phyloP scores from a whole-genome alignment of 2,329 filamentous ascomycete genomes.

The Parascedosporium putredinis region DNA sequence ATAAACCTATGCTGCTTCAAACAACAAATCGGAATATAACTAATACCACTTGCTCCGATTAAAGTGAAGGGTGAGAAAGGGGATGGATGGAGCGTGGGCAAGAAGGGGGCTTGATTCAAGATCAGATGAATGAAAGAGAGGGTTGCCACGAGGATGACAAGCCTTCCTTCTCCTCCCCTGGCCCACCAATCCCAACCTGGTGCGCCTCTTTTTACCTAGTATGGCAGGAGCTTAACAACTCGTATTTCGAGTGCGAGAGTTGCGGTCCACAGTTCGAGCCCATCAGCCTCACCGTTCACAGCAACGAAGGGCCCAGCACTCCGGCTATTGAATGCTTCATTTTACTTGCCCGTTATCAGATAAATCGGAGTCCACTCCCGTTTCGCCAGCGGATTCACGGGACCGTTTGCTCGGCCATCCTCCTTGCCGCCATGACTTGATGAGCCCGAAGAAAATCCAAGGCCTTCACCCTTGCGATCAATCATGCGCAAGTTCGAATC shows the following conservation, averaged over 20 bases:
- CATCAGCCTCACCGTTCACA: too few relatives aligned
- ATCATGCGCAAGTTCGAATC: background rate
- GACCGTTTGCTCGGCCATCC: too few relatives aligned
- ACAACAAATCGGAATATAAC: too few relatives aligned
- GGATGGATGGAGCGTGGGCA: too few relatives aligned
- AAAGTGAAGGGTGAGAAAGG: too few relatives aligned
- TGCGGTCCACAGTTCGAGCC: background rate
- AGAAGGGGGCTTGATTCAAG: too few relatives aligned
- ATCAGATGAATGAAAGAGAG: background rate
- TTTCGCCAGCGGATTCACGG: background rate
- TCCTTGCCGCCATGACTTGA: constrained; percentile 1
- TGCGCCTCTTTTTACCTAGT: background rate
- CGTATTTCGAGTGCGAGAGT: background rate
- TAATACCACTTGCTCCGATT: too few relatives aligned
- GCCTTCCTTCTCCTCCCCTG: background rate
- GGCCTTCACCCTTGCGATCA: background rate
- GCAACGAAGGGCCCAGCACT: background rate
- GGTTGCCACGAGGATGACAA: background rate
- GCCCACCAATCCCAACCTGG: too few relatives aligned
- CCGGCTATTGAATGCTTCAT: background rate
- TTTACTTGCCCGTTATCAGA: too few relatives aligned
- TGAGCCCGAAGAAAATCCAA: background rate
- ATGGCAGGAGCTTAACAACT: background rate
- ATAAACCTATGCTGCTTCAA: too few relatives aligned
- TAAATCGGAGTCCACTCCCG: background rate